Evolutionary conservation across 306 rosid species (phyloP), one percentile per base, ranked within the genome.

Genomic region (Quercus engelmannii): DNA sequence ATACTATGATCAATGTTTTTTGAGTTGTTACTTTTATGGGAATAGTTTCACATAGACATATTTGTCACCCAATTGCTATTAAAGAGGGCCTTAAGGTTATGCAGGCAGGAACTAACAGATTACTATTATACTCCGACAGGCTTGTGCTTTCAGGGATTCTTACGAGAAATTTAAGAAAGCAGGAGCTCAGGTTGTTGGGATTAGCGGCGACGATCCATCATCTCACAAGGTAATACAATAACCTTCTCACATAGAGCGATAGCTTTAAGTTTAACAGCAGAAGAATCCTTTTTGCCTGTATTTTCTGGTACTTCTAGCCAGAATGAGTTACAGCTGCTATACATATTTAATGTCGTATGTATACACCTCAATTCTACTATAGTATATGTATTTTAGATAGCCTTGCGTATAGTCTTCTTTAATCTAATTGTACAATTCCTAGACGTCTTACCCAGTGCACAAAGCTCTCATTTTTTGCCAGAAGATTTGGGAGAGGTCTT

Each of bases 101-200:
- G 69, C 81, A 6, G 33, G 61, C 38, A 74, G 33, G 61, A 46
- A 74, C 70, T 82, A 38, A 78, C 69, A 59, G 43, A 33, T 75
- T 46, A 52, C 13, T 49, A 49, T 49, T 13, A 19, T 26, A 51
- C 25, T 19, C 52, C 6, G 23, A 76, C 84, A 95, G 99, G 99
- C 99, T 20, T 95, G 99, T 33, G 98, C 99, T 86, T 95, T 95
- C 85, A 90, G 99, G 88, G 99, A 95, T 79, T 95, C 99, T 65
- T 95, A 95, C 76, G 99, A 95, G 90, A 91, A 95, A 84, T 95
- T 95, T 77, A 95, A 95, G 89, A 95, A 93, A 86, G 99, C 94
- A 77, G 99, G 99, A 73, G 99, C 99, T 1, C 87, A 82, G 84
- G 97, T 95, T 74, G 82, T 95, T 26, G 99, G 99, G 71, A 91